phyloP scores from a whole-genome alignment of 768 basidiomycete genomes.

The Serendipita sp. region DNA sequence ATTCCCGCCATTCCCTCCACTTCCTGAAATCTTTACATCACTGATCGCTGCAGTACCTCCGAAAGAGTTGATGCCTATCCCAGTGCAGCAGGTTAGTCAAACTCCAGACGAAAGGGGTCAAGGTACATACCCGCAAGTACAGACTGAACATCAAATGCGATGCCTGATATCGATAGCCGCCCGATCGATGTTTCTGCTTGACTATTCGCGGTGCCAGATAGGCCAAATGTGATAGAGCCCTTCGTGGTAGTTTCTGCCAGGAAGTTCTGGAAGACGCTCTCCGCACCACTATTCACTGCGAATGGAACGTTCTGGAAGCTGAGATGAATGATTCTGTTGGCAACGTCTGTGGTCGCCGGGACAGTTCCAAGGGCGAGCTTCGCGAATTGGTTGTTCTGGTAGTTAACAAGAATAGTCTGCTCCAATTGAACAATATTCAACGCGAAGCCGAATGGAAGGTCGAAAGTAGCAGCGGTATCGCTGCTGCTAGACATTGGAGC shows the following conservation, averaged over 20 bases:
- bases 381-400: slow-evolving; percentile 38
- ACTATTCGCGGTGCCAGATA: slow-evolving; percentile 36
- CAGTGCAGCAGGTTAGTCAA: background rate
- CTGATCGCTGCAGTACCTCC: slow-evolving; percentile 33
- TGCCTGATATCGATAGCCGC: slow-evolving; percentile 40
- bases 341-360: slow-evolving; percentile 43
- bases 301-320: slow-evolving; percentile 45
- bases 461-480: slow-evolving; percentile 45
- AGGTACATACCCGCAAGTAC: slow-evolving; percentile 28
- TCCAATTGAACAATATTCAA: slow-evolving; percentile 46
- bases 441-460: slow-evolving; percentile 52
- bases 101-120: background rate
- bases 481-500: slow-evolving; percentile 40
- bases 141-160: slow-evolving; percentile 45
- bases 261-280: slow-evolving; percentile 41
- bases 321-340: slow-evolving; percentile 41
- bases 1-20: slow-evolving; percentile 43
- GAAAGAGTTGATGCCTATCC: slow-evolving; percentile 41
- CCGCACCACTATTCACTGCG: slow-evolving; percentile 31
- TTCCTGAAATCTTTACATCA: slow-evolving; percentile 45
- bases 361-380: slow-evolving; percentile 41
- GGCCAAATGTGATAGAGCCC: slow-evolving; percentile 26
- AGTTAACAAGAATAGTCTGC: slow-evolving; percentile 39
- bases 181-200: slow-evolving; percentile 52
- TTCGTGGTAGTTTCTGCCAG: slow-evolving; percentile 42